Evolutionary conservation across 1,284 basidiomycete genomes (phyloP).

Genomic region (Agroathelia rolfsii): DNA sequence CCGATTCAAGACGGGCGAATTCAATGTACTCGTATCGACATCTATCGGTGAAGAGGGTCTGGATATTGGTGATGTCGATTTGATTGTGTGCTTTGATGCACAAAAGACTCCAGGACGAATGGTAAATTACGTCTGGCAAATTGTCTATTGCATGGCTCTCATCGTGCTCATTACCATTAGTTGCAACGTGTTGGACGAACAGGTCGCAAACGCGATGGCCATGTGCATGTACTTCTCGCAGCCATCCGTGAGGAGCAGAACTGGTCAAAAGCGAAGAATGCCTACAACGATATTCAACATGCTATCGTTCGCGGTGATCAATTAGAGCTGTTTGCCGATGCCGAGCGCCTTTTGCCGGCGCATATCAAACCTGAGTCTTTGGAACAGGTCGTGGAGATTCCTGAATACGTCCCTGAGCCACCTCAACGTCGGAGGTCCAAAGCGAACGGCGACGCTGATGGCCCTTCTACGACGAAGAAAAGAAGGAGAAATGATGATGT

Average conservation of each 20-base stretch:
- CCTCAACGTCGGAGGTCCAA: slow-evolving; percentile 27
- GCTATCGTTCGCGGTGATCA: slow-evolving; percentile 80
- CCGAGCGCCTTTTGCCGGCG: slow-evolving; percentile 77
- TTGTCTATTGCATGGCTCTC: too few relatives aligned
- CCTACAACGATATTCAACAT: slow-evolving; percentile 85
- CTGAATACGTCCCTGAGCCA: slow-evolving; percentile 56
- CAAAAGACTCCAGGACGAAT: slow-evolving; percentile 95
- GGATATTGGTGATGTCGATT: slow-evolving; percentile 99
- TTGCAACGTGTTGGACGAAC: slow-evolving; percentile 95
- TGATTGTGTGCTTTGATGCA: slow-evolving; percentile 95
- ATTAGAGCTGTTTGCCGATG: slow-evolving; percentile 89
- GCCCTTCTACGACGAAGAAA: slow-evolving; percentile 33
- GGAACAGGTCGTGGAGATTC: slow-evolving; percentile 76
- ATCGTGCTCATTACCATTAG: slow-evolving; percentile 37
- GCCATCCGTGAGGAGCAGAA: slow-evolving; percentile 88
- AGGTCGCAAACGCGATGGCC: slow-evolving; percentile 85
- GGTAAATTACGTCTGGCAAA: slow-evolving; percentile 47
- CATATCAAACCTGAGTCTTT: slow-evolving; percentile 68
- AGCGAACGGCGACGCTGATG: slow-evolving; percentile 14
- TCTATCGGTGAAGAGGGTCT: slow-evolving; percentile 98
- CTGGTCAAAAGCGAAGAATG: slow-evolving; percentile 83
- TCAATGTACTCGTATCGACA: slow-evolving; percentile 91
- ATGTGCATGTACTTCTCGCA: slow-evolving; percentile 88
- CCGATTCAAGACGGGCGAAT: slow-evolving; percentile 81
- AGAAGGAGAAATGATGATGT: slow-evolving; percentile 62